phyloP scores from a whole-genome alignment of 768 basidiomycete species.

The Atractiella rhizophila region DNA sequence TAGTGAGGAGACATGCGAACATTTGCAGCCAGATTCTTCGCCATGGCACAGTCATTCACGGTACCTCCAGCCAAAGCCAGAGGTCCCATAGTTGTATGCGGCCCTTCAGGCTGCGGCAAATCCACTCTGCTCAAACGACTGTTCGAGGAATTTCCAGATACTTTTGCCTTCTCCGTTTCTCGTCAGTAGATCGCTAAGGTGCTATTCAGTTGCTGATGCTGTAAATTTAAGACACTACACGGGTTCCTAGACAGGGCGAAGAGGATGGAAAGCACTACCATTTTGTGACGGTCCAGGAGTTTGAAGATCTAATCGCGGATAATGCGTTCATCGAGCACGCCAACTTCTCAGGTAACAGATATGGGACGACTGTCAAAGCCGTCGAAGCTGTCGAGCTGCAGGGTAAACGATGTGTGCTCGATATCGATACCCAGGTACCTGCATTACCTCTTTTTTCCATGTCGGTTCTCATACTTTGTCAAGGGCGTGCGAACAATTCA shows the following conservation, averaged over 20 bases:
- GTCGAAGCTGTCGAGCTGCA: constrained; percentile 37
- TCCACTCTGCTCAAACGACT: constrained; percentile 64
- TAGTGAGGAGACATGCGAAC: neutral
- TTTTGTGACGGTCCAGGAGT: constrained; percentile 47
- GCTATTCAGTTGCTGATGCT: neutral
- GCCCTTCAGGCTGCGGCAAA: constrained; percentile 78
- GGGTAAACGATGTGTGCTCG: constrained; percentile 66
- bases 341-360: constrained; percentile 72
- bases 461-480: neutral
- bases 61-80: too few relatives aligned
- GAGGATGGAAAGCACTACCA: constrained; percentile 60
- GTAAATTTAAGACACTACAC: constrained; percentile 49
- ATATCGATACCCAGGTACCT: constrained; percentile 81
- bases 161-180: constrained; percentile 79
- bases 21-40: neutral
- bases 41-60: neutral
- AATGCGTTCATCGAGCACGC: constrained; percentile 81
- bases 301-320: constrained; percentile 37
- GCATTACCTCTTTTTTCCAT: neutral
- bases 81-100: constrained; percentile 11
- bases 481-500: constrained; percentile 29
- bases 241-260: constrained; percentile 57
- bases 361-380: constrained; percentile 68
- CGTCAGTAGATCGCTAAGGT: constrained; percentile 30
- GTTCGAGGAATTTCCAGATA: constrained; percentile 52